Evolutionary conservation across 2,329 filamentous ascomycete species (phyloP).

Genomic region (Hymenoscyphus scutula): DNA sequence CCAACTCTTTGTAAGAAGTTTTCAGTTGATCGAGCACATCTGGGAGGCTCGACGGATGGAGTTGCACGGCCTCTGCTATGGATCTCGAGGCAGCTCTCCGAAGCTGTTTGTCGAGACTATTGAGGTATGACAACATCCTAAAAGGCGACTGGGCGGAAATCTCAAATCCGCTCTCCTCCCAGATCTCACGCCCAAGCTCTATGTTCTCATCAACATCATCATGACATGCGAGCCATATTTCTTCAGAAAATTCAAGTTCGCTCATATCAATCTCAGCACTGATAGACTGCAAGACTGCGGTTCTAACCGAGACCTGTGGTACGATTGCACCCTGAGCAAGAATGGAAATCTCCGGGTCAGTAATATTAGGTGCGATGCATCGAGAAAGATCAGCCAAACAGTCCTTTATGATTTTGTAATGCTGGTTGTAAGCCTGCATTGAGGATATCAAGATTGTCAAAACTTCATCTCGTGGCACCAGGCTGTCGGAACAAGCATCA

Average conservation of each 20-base stretch:
- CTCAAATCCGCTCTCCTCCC: slow-evolving; percentile 87
- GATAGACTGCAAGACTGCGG: slow-evolving; percentile 83
- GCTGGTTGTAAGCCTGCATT: slow-evolving; percentile 86
- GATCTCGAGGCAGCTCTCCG: slow-evolving; percentile 80
- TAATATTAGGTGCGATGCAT: slow-evolving; percentile 80
- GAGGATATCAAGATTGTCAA: slow-evolving; percentile 70
- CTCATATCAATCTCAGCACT: slow-evolving; percentile 90
- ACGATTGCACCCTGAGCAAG: slow-evolving; percentile 80
- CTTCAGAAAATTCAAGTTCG: slow-evolving; percentile 79
- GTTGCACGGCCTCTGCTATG: slow-evolving; percentile 69
- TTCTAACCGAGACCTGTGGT: slow-evolving; percentile 74
- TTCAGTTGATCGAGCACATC: slow-evolving; percentile 65
- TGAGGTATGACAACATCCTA: slow-evolving; percentile 73
- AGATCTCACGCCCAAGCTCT: slow-evolving; percentile 81
- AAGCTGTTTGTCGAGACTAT: slow-evolving; percentile 76
- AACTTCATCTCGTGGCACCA: slow-evolving; percentile 73
- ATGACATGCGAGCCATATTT: slow-evolving; percentile 91
- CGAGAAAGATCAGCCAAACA: slow-evolving; percentile 84
- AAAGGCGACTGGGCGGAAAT: slow-evolving; percentile 63
- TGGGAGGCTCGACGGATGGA: slow-evolving; percentile 58
- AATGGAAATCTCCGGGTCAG: slow-evolving; percentile 65
- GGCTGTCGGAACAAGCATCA: slow-evolving; percentile 69
- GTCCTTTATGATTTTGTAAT: slow-evolving; percentile 94
- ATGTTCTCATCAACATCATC: slow-evolving; percentile 87
- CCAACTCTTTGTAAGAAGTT: slow-evolving; percentile 70